Base-by-base conservation (phyloP, 768 basidiomycete genomes). In the Kwoniella sp. region DNA sequence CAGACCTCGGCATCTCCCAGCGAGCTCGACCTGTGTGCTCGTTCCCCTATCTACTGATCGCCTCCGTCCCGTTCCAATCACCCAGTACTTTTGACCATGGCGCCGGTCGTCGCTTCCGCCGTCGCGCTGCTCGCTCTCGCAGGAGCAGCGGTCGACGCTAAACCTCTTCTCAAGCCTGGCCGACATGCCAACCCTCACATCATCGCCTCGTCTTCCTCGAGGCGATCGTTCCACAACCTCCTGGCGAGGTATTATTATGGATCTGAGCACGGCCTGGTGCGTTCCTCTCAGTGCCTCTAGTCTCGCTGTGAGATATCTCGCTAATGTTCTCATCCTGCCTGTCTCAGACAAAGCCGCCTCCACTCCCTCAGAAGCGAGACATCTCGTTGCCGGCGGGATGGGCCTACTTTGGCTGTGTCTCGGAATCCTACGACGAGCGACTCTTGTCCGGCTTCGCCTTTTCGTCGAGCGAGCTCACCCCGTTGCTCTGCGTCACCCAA, bases 131-230 rank as follows among this genome's bases (percentile, higher is more conserved):
- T 68, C 17, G 63, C 62, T 5, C 43, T 55, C 46, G 50, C 60
- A 8, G 55, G 48, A 39, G 37, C 47, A 23, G 48, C 58, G 23
- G 59, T 53, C 34, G 63, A 67, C 23, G 68, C 63, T 28, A 59
- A 58, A 46, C 67, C 70, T 3, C 55, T 66, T 19, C 27, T 55
- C 3, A 49, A 48, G 34, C 70, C 69, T 27, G 73, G 73, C 17
- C 59, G 68, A 46, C 73, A 74, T 44, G 67, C 65, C 33, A 60
- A 65, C 8, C 72, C 72, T 6, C 59, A 51, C 38, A 42, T 73
- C 27, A 64, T 58, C 45, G 36, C 51, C 17, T 41, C 70, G 15
- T 58, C 65, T 2, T 49, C 55, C 19, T 54, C 60, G 4, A 57
- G 54, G 33, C 46, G 68, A 38, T 46, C 38, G 11, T 17, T 62